Conservation (phyloP, 1,139 yeast genomes). For the Protomyces lactucae-debilis region DNA sequence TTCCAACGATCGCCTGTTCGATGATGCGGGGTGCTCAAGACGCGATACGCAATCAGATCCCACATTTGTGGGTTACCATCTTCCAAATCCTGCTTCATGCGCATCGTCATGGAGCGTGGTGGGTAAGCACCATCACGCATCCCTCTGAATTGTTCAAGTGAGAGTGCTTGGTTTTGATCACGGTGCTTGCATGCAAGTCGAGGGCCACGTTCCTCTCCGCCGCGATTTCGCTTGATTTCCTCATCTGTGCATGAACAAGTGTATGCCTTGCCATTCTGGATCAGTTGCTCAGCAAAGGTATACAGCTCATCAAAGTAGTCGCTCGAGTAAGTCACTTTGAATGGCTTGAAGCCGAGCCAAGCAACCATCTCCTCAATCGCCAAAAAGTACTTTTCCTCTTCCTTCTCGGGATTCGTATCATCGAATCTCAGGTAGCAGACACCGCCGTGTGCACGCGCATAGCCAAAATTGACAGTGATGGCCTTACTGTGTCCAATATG, state of each 20-base stretch:
- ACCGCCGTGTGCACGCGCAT: conserved; percentile 76
- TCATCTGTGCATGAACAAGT: conserved; percentile 88
- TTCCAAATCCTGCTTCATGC: conserved; percentile 93
- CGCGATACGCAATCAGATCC: conserved; percentile 98
- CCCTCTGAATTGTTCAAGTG: conserved; percentile 71
- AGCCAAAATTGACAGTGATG: conserved; percentile 93
- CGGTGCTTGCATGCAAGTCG: conserved; percentile 81
- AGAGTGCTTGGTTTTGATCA: conserved; percentile 61
- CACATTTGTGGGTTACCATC: conserved; percentile 99
- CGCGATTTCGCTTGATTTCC: conserved; percentile 83
- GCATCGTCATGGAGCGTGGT: conserved; percentile 86
- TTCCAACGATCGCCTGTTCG: conserved; percentile 97
- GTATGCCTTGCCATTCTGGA: conserved; percentile 67
- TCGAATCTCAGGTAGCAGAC: conserved; percentile 88
- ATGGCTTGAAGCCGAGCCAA: conserved; percentile 93
- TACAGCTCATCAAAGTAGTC: conserved; percentile 90
- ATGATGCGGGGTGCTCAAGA: conserved; percentile 84
- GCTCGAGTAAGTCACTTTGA: conserved; percentile 90
- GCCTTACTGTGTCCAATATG: conserved; percentile 99
- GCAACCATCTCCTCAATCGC: conserved; percentile 77
- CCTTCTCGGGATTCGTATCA: conserved; percentile 98
- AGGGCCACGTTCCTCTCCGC: conserved; percentile 83
- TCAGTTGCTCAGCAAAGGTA: conserved; percentile 76
- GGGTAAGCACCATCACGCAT: conserved; percentile 87
- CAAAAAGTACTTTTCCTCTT: conserved; percentile 83